Percentiles rank a stretch among this genome's conserved stretches.
Conservation (phyloP, 163 green algal genomes). For the Trebouxia gelatinosa region DNA sequence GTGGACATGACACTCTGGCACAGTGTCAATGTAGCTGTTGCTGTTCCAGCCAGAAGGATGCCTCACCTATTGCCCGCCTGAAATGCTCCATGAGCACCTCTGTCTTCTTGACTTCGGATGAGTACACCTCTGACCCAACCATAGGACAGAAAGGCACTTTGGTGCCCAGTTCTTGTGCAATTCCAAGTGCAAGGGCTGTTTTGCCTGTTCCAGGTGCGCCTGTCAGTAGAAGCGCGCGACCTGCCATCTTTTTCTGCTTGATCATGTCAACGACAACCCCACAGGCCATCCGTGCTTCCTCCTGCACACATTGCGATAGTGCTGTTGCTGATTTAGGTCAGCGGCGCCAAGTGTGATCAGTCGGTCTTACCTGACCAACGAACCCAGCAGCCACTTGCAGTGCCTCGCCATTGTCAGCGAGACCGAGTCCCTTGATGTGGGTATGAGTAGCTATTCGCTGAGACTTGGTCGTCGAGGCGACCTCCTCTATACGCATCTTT, state of each 20-base stretch:
- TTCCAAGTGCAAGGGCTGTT: constrained; percentile 96
- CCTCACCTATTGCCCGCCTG: constrained; percentile 86
- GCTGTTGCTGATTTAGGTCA: background rate
- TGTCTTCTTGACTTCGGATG: constrained; percentile 98
- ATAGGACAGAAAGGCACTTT: constrained; percentile 99
- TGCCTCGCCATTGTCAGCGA: constrained; percentile 43
- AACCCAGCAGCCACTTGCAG: constrained; percentile 67
- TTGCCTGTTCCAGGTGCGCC: constrained; percentile 97
- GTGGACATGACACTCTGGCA: too few relatives aligned
- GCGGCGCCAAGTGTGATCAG: too few relatives aligned
- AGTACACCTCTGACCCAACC: constrained; percentile 99
- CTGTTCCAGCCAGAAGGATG: background rate
- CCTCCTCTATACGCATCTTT: constrained; percentile 98
- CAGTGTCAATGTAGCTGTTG: too few relatives aligned
- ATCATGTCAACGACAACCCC: constrained; percentile 99
- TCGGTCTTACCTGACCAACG: constrained; percentile 62
- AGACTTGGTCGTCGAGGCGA: constrained; percentile 88
- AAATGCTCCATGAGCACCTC: constrained; percentile 99
- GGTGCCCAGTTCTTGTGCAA: constrained; percentile 94
- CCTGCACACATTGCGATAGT: constrained; percentile 56
- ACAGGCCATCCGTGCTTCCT: constrained; percentile 91
- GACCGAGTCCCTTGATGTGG: constrained; percentile 97
- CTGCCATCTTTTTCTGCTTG: constrained; percentile 96
- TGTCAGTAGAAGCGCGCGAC: constrained; percentile 90
- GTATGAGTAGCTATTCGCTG: constrained; percentile 96